These are phyloP conservation scores for Fusarium metavorans DNA, from an alignment of 2,329 filamentous ascomycete species.

Conservation along the genomic window DNA sequence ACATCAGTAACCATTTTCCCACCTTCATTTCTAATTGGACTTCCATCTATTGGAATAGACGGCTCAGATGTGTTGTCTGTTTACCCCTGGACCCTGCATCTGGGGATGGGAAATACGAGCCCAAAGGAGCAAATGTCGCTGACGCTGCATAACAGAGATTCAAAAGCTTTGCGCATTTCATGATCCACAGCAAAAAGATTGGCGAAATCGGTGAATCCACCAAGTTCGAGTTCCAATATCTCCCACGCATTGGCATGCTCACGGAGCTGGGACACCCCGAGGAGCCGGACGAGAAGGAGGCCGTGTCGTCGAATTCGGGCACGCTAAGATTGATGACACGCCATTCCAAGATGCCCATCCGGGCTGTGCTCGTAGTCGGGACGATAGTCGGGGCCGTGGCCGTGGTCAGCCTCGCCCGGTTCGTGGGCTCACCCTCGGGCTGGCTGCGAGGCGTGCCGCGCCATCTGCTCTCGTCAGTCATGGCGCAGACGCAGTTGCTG, in stretches of 20 bases:
- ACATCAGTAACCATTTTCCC: constrained; percentile 2
- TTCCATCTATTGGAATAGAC: no score
- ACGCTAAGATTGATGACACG: constrained; percentile 13
- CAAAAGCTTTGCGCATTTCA: constrained; percentile 55
- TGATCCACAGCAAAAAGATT: constrained; percentile 69
- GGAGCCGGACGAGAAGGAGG: constrained; percentile 3
- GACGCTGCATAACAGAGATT: constrained; percentile 41
- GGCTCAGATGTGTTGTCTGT: background rate
- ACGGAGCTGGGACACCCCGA: constrained; percentile 47
- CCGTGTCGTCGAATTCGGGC: constrained; percentile 1
- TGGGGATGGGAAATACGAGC: background rate
- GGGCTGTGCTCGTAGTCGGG: constrained; percentile 38
- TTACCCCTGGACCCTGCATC: background rate
- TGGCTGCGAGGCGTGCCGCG: constrained; percentile 30
- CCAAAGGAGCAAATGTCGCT: constrained; percentile 4
- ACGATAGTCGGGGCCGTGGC: constrained; percentile 26
- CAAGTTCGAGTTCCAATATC: constrained; percentile 78
- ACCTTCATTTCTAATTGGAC: background rate
- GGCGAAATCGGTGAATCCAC: constrained; percentile 73
- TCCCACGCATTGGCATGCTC: constrained; percentile 60
- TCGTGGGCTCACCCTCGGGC: constrained; percentile 25
- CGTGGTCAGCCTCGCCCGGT: constrained; percentile 28
- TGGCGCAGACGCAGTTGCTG: constrained; percentile 34
- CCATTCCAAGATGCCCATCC: constrained; percentile 1
- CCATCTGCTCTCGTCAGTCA: constrained; percentile 32